Evolutionary conservation across 2,329 filamentous ascomycete genomes (phyloP), one percentile per base, ranked within the genome.

Genomic region (Aspergillus pseudonomiae): DNA sequence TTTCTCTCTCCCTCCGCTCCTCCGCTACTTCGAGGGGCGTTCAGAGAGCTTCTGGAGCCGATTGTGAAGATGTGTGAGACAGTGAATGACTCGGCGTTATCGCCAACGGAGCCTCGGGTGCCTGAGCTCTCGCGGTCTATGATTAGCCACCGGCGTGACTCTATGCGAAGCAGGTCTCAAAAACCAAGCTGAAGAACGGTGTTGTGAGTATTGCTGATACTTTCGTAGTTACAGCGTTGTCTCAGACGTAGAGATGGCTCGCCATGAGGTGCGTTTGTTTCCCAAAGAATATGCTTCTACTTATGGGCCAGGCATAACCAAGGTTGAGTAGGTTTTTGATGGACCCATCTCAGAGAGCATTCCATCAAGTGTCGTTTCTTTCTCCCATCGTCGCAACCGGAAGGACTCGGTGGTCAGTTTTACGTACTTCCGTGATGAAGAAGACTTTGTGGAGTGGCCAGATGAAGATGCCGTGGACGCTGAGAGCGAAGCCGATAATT

Each of bases 211-310:
- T 50, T 36, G 48, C 72, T 76, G 54, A 77, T 59, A 24, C 36
- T 48, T 32, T 10, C 59, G 6, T 67, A 85, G 82, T 69, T 79
- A 89, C 41, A 96, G 92, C 79, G 89, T 97, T 70, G 90, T 97
- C 71, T 93, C 93, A 69, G 93, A 97, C 78, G 94, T 98, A n/a
- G 94, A 97, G 77, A 98, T 99, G 95, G 94, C 95, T 24, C 93
- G 96, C 58, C 92, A 97, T 76, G 94, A 98, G 86, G 92, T 95
- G 74, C 59, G 79, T 72, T 63, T 68, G 28, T 62, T 26, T 14
- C 28, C 45, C 48, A 28, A 5, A 36, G 16, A 43, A 11, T 54
- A 46, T 21, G 60, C 3, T 19, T 45, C 26, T 59, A 57, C 46
- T 28, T 11, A n/a, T 32, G 28, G 43, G 56, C 57, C 59, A 39